These are phyloP conservation scores for Debaryomycetaceae sp. DNA, from an alignment of 1,139 yeast species.

Conservation along the genomic window DNA sequence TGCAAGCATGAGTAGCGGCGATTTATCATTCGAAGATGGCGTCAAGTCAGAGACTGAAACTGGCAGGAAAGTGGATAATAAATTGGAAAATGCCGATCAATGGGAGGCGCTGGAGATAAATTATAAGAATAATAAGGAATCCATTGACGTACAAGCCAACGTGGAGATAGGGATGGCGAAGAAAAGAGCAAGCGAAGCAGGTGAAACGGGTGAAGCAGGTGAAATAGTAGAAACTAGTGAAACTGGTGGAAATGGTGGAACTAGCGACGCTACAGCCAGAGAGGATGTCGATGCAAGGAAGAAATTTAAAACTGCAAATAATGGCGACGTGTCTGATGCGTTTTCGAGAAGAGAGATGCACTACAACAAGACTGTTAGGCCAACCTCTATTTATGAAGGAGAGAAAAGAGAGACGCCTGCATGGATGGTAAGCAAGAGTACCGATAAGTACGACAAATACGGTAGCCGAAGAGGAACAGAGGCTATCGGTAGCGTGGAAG, in stretches of 20 bases:
- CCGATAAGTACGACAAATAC: slow-evolving; percentile 41
- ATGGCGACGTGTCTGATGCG: slow-evolving; percentile 16
- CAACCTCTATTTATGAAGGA: slow-evolving; percentile 25
- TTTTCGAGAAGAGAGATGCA: slow-evolving; percentile 24
- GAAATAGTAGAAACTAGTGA: too few species aligned
- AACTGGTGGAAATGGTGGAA: neutral
- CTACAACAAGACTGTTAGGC: slow-evolving; percentile 2
- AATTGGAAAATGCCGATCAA: too few species aligned
- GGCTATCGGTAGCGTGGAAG: neutral
- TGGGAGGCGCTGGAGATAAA: too few species aligned
- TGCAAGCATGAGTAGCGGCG: neutral
- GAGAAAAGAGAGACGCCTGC: slow-evolving; percentile 31
- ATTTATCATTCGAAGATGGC: neutral
- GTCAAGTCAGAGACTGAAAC: neutral
- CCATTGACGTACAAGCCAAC: too few species aligned
- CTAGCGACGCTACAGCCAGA: neutral
- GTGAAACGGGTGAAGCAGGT: neutral
- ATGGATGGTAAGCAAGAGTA: slow-evolving; percentile 33
- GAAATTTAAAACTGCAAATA: slow-evolving; percentile 4
- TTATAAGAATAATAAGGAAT: too few species aligned
- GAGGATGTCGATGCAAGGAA: neutral
- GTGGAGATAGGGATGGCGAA: neutral
- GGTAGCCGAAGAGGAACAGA: slow-evolving; percentile 15
- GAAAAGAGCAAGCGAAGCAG: neutral
- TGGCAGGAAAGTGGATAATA: too few species aligned